phyloP scores from a whole-genome alignment of 495 filamentous ascomycete species.

The Sphaerosporella brunnea region DNA sequence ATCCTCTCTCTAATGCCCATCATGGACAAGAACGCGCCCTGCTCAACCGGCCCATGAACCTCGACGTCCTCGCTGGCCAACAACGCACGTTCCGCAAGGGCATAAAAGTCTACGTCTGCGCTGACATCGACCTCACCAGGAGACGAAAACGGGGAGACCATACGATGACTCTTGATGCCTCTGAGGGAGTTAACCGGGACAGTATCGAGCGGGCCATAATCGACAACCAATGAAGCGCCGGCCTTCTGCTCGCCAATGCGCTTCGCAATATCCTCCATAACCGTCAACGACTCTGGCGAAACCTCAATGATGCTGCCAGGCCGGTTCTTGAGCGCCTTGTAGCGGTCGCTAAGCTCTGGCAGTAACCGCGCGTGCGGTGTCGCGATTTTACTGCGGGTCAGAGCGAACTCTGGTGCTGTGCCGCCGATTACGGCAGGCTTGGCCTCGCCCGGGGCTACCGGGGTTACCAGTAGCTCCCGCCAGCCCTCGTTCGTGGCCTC shows the following conservation, averaged over 20 bases:
- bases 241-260: slow-evolving; percentile 66
- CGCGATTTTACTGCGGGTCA: slow-evolving; percentile 50
- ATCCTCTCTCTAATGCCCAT: slow-evolving; percentile 73
- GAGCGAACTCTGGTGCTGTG: slow-evolving; percentile 46
- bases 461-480: slow-evolving; percentile 31
- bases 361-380: slow-evolving; percentile 74
- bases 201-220: slow-evolving; percentile 67
- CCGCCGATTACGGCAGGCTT: slow-evolving; percentile 31
- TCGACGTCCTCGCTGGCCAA: slow-evolving; percentile 60
- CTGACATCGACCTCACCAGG: slow-evolving; percentile 72
- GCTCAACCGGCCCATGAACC: slow-evolving; percentile 81
- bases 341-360: slow-evolving; percentile 65
- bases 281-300: slow-evolving; percentile 64
- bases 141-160: slow-evolving; percentile 53
- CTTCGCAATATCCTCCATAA: slow-evolving; percentile 58
- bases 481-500: slow-evolving; percentile 40
- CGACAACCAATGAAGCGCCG: slow-evolving; percentile 78
- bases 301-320: slow-evolving; percentile 60
- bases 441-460: slow-evolving; percentile 26
- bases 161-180: slow-evolving; percentile 58
- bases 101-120: slow-evolving; percentile 82
- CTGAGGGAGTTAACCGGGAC: slow-evolving; percentile 76
- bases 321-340: slow-evolving; percentile 50
- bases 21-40: slow-evolving; percentile 54
- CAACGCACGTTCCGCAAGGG: slow-evolving; percentile 63